A percentile compares a stretch with the other conserved stretches of the same genome.
Evolutionary conservation across 192 early-diverging fungal species (phyloP).

Genomic region (Podila verticillata): DNA sequence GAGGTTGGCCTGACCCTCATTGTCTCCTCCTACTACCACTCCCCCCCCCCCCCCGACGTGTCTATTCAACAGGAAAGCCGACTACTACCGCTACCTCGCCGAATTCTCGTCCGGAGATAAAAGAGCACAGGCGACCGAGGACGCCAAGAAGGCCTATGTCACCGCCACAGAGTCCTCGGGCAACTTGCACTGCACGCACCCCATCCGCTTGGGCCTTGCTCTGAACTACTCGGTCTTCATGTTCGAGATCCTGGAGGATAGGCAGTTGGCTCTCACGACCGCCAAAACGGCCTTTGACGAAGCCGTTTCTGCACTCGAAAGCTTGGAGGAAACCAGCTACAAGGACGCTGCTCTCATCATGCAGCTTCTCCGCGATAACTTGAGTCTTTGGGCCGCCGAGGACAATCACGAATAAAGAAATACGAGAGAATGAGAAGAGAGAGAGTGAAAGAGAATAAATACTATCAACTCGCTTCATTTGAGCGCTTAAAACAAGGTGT

Average conservation of each 20-base stretch:
- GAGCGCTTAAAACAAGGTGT: no score
- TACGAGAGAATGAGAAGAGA: no score
- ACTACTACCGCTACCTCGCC: conserved; percentile 97
- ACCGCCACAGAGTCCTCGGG: conserved; percentile 89
- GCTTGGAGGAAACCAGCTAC: conserved; percentile 92
- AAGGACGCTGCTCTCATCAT: conserved; percentile 98
- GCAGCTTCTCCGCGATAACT: conserved; percentile 97
- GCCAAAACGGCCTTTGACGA: conserved; percentile 96
- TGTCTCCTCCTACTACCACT: conserved; percentile 22
- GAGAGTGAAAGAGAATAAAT: conserved; percentile 2
- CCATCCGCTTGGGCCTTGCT: conserved; percentile 96
- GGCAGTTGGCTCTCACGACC: conserved; percentile 90
- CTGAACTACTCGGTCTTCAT: conserved; percentile 99
- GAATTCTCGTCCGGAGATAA: conserved; percentile 89
- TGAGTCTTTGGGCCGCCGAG: conserved; percentile 96
- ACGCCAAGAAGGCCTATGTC: conserved; percentile 91
- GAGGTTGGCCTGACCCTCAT: conserved; percentile 68
- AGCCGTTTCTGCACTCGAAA: conserved; percentile 95
- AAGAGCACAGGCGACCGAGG: conserved; percentile 79
- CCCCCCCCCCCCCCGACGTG: conserved; percentile 62
- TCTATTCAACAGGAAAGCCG: conserved; percentile 79
- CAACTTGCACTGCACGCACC: conserved; percentile 88
- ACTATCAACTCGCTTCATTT: neutral
- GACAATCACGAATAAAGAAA: conserved; percentile 58
- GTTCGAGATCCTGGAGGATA: conserved; percentile 97